These are phyloP conservation scores for Parachlorella kessleri DNA, from an alignment of 139 green algal genomes.

Conservation along the genomic window DNA sequence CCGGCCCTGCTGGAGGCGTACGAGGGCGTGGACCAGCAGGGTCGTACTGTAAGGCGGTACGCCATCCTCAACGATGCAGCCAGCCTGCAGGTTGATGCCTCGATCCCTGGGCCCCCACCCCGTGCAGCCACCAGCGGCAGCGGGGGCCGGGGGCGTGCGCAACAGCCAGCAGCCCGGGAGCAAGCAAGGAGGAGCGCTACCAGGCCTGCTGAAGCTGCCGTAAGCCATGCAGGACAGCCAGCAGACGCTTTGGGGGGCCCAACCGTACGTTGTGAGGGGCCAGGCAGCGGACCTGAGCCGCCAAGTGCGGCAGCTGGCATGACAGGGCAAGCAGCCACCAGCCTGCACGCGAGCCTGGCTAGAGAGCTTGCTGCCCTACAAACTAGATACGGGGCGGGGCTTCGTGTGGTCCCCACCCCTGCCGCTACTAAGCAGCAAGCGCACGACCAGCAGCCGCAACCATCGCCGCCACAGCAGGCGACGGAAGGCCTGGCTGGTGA, in stretches of 20 bases:
- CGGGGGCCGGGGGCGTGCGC: no score
- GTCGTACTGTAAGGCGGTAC: neutral
- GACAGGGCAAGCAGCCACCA: neutral
- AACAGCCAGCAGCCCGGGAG: neutral
- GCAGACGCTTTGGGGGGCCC: no score
- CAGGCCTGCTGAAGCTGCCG: no score
- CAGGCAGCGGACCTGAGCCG: no score
- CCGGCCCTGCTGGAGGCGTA: constrained; percentile 31
- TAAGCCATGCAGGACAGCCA: neutral
- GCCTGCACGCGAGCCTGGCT: neutral
- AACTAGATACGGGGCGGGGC: neutral
- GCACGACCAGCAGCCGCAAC: neutral
- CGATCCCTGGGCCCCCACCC: neutral
- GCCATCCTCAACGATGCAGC: constrained; percentile 10
- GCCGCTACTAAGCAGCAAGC: neutral
- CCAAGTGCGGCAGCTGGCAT: neutral
- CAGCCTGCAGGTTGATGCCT: constrained; percentile 13
- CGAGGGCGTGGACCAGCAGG: neutral
- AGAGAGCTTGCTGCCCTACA: neutral
- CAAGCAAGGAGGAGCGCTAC: neutral
- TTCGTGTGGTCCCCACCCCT: neutral
- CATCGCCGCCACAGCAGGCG: constrained; percentile 1
- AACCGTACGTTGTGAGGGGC: no score
- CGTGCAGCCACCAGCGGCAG: no score
- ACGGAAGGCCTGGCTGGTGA: neutral